These are phyloP conservation scores for Lachnellula arida DNA, from an alignment of 2,329 filamentous ascomycete genomes.

Conservation along the genomic window DNA sequence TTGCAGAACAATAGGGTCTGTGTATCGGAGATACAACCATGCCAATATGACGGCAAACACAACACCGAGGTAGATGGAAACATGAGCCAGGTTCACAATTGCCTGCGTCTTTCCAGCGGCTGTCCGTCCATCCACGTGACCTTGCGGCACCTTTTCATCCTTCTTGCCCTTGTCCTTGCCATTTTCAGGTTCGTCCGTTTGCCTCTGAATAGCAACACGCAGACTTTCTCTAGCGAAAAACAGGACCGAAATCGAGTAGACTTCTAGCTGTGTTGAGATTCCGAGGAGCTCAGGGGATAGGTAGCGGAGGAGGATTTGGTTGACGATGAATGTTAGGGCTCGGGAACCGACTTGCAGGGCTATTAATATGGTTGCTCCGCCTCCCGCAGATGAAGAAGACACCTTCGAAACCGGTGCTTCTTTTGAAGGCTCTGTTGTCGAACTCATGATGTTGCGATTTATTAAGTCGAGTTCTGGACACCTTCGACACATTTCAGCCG, in stretches of 20 bases:
- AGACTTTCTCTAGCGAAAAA: conserved; percentile 92
- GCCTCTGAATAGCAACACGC: conserved; percentile 84
- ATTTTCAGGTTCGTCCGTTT: conserved; percentile 38
- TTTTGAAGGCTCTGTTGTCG: not conserved
- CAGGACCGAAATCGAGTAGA: conserved; percentile 88
- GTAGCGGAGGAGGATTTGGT: conserved; percentile 84
- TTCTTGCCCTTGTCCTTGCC: conserved; percentile 19
- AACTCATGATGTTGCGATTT: not conserved
- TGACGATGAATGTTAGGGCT: conserved; percentile 82
- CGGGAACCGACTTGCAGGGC: conserved; percentile 83
- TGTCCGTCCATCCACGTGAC: conserved; percentile 25
- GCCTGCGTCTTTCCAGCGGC: conserved; percentile 55
- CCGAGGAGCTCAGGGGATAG: conserved; percentile 82
- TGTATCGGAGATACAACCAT: conserved; percentile 58
- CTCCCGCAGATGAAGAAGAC: conserved; percentile 18
- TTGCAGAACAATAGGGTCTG: conserved; percentile 43
- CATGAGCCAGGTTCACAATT: conserved; percentile 82
- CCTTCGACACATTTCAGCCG: not conserved
- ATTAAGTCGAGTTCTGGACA: not conserved
- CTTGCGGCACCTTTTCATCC: conserved; percentile 16
- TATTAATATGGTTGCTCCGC: conserved; percentile 54
- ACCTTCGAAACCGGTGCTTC: not conserved
- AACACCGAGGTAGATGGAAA: conserved; percentile 66
- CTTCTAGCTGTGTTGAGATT: conserved; percentile 82
- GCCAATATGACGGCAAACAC: conserved; percentile 61